Evolutionary conservation across 495 filamentous ascomycete genomes (phyloP).

Genomic region (Lasiosphaeris hirsuta): DNA sequence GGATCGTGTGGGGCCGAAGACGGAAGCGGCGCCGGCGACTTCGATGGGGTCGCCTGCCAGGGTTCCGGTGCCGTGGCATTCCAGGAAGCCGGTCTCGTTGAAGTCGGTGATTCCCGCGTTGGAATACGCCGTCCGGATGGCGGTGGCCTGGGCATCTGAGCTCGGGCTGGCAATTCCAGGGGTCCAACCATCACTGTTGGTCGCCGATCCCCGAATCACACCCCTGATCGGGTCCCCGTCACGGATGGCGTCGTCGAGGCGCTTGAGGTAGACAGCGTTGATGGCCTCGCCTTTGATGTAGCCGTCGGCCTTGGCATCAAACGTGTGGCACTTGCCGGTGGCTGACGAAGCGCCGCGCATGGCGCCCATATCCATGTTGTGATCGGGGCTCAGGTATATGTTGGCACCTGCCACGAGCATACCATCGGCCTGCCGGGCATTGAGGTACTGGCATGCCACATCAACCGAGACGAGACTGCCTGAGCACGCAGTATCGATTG

Average conservation of each 20-base stretch:
- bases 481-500: slow-evolving; percentile 45
- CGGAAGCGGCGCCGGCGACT: slow-evolving; percentile 23
- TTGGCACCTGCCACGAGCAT: slow-evolving; percentile 39
- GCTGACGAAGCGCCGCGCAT: not conserved
- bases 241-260: slow-evolving; percentile 43
- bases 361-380: not conserved
- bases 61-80: slow-evolving; percentile 50
- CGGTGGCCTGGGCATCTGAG: slow-evolving; percentile 43
- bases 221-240: slow-evolving; percentile 51
- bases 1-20: slow-evolving; percentile 7
- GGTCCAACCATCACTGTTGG: slow-evolving; percentile 51
- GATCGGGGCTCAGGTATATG: slow-evolving; percentile 13
- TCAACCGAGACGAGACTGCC: slow-evolving; percentile 38
- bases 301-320: slow-evolving; percentile 36
- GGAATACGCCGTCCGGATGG: slow-evolving; percentile 45
- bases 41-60: slow-evolving; percentile 48
- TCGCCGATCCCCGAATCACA: slow-evolving; percentile 47
- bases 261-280: slow-evolving; percentile 41
- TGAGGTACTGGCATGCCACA: slow-evolving; percentile 38
- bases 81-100: slow-evolving; percentile 41
- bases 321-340: slow-evolving; percentile 21
- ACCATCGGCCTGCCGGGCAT: slow-evolving; percentile 33
- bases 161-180: slow-evolving; percentile 49
- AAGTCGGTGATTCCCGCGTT: slow-evolving; percentile 17
- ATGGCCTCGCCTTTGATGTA: slow-evolving; percentile 59